phyloP scores from a whole-genome alignment of 2,329 filamentous ascomycete genomes.

The Albophoma yamanashiensis region DNA sequence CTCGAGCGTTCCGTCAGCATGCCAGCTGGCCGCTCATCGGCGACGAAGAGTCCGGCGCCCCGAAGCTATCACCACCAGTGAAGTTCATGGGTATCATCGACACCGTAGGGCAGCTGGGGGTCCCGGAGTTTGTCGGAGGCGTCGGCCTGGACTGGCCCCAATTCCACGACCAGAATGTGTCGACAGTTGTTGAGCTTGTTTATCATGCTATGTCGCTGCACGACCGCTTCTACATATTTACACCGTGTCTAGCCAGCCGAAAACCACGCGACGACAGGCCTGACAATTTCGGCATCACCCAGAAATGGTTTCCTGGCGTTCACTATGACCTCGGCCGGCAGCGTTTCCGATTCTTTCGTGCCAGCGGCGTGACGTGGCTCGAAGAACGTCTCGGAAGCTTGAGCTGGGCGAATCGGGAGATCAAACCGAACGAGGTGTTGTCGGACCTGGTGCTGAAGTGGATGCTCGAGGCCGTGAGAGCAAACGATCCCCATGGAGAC shows the following conservation, averaged over 20 bases:
- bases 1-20: constrained; percentile 5
- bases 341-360: not conserved
- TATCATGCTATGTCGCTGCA: not conserved
- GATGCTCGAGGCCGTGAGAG: constrained; percentile 9
- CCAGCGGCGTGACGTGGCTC: not conserved
- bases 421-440: constrained; percentile 11
- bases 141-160: not conserved
- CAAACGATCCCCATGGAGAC: not conserved
- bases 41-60: not conserved
- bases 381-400: not conserved
- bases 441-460: constrained; percentile 8
- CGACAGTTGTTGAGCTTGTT: not conserved
- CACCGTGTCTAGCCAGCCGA: not conserved
- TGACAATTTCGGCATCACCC: not conserved
- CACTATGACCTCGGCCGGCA: not conserved
- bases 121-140: not conserved
- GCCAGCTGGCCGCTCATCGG: not conserved
- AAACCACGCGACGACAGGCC: not conserved
- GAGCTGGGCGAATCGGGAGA: constrained; percentile 7
- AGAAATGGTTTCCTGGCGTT: not conserved
- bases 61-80: not conserved
- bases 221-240: not conserved
- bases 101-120: not conserved
- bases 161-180: not conserved
- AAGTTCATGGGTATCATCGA: not conserved